Percentiles rank a stretch among this genome's conserved stretches.
phyloP scores from a whole-genome alignment of 2,329 filamentous ascomycete genomes.

The Phialophora expanda region DNA sequence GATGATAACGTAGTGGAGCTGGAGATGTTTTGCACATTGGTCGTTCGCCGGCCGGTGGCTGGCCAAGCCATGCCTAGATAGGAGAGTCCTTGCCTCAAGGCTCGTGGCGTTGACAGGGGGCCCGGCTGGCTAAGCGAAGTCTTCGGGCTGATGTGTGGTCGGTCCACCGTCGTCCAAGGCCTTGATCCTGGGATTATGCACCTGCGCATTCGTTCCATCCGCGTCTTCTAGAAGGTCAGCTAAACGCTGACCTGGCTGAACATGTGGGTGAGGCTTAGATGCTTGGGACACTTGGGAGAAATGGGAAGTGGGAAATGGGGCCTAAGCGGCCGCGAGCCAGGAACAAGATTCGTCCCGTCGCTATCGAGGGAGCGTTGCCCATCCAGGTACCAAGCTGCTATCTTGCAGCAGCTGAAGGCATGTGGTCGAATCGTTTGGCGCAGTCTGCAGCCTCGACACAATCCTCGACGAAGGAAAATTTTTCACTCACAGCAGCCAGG shows the following conservation, averaged over 20 bases:
- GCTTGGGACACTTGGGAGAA: constrained; percentile 8
- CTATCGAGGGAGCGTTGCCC: constrained; percentile 4
- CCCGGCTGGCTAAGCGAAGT: neutral
- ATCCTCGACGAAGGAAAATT: constrained; percentile 8
- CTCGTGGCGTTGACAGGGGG: constrained; percentile 25
- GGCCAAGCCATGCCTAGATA: constrained; percentile 21
- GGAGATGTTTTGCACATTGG: neutral
- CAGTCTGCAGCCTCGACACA: constrained; percentile 5
- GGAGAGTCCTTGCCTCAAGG: constrained; percentile 27
- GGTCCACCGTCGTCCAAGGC: neutral
- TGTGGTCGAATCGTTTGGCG: neutral
- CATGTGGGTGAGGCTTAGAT: neutral
- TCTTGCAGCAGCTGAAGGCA: constrained; percentile 13
- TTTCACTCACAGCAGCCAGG: constrained; percentile 4
- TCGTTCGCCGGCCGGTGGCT: neutral
- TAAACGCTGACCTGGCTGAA: neutral
- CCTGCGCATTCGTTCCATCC: constrained; percentile 9
- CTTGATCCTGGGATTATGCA: neutral
- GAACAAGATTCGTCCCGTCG: constrained; percentile 21
- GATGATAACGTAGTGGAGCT: constrained; percentile 13
- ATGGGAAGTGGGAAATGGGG: neutral
- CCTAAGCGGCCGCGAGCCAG: neutral
- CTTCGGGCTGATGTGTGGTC: constrained; percentile 8
- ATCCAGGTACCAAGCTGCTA: constrained; percentile 7
- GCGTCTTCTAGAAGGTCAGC: constrained; percentile 11